Base-by-base conservation (phyloP, 768 basidiomycete species). In the Paxillus involutus region DNA sequence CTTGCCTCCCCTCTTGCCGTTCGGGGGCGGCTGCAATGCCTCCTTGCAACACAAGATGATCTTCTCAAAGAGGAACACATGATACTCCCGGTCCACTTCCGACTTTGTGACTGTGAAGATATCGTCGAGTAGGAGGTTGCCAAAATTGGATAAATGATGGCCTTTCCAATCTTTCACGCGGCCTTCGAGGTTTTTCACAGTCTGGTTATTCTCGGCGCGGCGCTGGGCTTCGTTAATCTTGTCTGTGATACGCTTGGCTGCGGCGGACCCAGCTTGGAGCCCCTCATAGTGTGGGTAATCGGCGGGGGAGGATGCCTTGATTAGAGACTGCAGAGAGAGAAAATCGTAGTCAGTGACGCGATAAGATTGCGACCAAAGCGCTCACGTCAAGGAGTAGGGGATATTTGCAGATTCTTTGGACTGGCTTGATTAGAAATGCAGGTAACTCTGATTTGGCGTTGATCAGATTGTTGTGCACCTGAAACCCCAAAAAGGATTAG, bases 111-210 rank as follows among this genome's bases (percentile, higher is more conserved):
- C 97, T 53, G 88, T 85, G 71, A 98, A 98, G 52, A 94, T 82
- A 68, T 98, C 97, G 68, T 98, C 95, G 30, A 98, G 82, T 33
- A 96, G 80, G 50, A 99, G 88, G 61, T 91, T 85, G 56, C 97
- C 97, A 59, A 99, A 98, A 69, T 94, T 91, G 61, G 85, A 85
- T 37, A 98, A 80, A 62, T 96, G 91, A 71, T 99, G 97, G 11
- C 96, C 96, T 71, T 98, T 98, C 97, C 97, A 99, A 70, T 99
- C 97, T 59, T 95, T 93, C 44, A 99, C 94, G 43, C 97, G 86
- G 29, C 77, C 76, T 57, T 86, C 80, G 8, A 99, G 82, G 62
- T 88, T 90, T 71, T 89, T 84, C 52, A 97, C 94, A 5, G 94
- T 97, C 62, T 87, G 88, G 41, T 86, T 77, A 63, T 99, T 98